phyloP scores from a whole-genome alignment of 495 filamentous ascomycete genomes.

The Aspergillus coremiiformis region DNA sequence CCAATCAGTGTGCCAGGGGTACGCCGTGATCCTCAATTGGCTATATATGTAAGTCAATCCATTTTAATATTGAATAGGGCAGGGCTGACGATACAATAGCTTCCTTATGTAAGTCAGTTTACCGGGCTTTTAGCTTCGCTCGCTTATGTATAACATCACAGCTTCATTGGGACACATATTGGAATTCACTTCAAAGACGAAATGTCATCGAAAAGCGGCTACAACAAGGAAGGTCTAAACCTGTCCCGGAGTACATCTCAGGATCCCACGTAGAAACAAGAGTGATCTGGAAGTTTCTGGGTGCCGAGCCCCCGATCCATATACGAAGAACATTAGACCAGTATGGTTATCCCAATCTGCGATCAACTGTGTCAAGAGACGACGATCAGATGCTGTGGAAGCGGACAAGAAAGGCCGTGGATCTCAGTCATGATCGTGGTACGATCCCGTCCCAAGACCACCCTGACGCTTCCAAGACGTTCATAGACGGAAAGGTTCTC shows the following conservation, averaged over 20 bases:
- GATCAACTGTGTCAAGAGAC: constrained; percentile 55
- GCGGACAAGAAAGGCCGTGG: constrained; percentile 45
- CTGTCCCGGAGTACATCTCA: constrained; percentile 47
- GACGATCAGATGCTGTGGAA: constrained; percentile 69
- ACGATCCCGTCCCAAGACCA: constrained; percentile 17
- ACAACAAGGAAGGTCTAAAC: constrained; percentile 49
- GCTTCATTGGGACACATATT: constrained; percentile 63
- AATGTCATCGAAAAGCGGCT: constrained; percentile 49
- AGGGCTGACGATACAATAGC: not conserved
- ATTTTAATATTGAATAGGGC: not conserved
- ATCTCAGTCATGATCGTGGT: constrained; percentile 22
- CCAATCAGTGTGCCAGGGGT: constrained; percentile 13
- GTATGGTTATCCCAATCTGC: constrained; percentile 56
- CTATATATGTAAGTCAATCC: constrained; percentile 34
- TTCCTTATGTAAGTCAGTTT: constrained; percentile 1
- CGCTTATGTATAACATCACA: constrained; percentile 22
- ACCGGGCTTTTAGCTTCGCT: constrained; percentile 12
- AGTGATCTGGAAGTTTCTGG: constrained; percentile 58
- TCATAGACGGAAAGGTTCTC: constrained; percentile 52
- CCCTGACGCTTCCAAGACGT: constrained; percentile 14
- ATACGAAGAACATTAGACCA: constrained; percentile 59
- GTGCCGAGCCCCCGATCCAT: constrained; percentile 57
- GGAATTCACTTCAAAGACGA: constrained; percentile 50
- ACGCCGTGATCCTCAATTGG: constrained; percentile 29
- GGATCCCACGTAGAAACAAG: constrained; percentile 49